phyloP scores from a whole-genome alignment of 495 filamentous ascomycete genomes.

The Geopyxis carbonaria region DNA sequence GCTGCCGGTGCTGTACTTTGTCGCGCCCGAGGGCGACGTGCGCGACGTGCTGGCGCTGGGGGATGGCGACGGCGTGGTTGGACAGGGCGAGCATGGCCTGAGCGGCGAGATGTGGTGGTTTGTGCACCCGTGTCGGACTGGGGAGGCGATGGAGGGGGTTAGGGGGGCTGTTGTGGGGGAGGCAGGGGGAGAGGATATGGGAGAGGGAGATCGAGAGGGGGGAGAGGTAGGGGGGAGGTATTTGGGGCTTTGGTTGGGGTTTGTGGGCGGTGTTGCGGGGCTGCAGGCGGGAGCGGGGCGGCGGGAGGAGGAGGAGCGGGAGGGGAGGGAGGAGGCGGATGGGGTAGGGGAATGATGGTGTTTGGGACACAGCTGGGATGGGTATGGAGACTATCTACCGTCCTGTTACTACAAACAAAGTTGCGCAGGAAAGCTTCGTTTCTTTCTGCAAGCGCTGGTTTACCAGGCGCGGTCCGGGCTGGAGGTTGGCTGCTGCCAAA shows the following conservation, averaged over 20 bases:
- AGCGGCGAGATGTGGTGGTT: slow-evolving; percentile 6
- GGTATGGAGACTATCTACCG: too few species aligned
- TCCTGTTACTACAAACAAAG: too few species aligned
- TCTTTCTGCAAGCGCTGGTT: too few species aligned
- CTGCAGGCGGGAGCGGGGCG: neutral
- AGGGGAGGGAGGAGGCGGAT: neutral
- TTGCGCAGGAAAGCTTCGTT: too few species aligned
- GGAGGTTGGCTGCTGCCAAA: too few species aligned
- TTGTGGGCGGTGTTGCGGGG: neutral
- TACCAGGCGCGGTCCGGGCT: too few species aligned
- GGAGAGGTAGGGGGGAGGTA: neutral
- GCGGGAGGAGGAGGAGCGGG: neutral
- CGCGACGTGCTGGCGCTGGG: neutral
- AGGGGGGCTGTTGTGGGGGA: neutral
- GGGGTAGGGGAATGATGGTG: neutral
- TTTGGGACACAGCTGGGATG: too few species aligned
- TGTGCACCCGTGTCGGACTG: slow-evolving; percentile 5
- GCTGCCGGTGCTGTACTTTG: slow-evolving; percentile 4
- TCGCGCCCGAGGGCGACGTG: neutral
- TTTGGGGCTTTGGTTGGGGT: neutral
- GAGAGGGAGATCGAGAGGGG: neutral
- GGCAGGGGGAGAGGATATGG: neutral
- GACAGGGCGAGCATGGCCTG: slow-evolving; percentile 1
- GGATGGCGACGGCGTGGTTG: neutral
- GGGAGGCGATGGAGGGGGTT: slow-evolving; percentile 3